Base-by-base conservation (phyloP, 1,139 yeast species). In the Maudiozyma humilis region DNA sequence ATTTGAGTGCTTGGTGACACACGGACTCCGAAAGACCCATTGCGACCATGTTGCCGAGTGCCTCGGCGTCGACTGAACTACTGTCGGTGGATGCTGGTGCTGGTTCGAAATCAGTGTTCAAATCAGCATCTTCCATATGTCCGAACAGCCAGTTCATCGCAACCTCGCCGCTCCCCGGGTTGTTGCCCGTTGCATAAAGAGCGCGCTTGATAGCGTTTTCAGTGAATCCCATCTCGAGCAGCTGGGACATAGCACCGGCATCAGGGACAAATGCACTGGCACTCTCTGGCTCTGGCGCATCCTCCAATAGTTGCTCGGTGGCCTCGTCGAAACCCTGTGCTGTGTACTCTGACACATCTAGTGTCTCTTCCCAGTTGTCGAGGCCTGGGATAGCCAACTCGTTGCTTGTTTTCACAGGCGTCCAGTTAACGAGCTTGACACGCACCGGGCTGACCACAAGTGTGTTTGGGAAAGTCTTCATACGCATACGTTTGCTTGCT, bases 101-200 rank as follows among this genome's bases (percentile, higher is more conserved):
- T 1, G 59, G 55, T 1, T 50, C 59, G 38, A 82, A 70, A 1
- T 87, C 84, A 8, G 66, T 76, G 60, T 89, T 94, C 42, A 87
- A 75, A 53, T 78, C 86, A 1, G 80, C 63, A 57, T 88, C 96
- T 25, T 88, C 96, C 81, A 86, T 78, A 57, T 89, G 96, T 23
- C 74, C 82, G 59, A 89, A 81, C 8, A 93, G 60, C 96, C 97
- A 88, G 56, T 86, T 85, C 84, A 86, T 81, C 0, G 97, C 96
- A 4, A 71, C 73, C 53, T 91, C 97, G 0, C 85, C 71, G 33
- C 63, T 56, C 41, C 69, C 69, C n/a, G 20, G 25, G 55, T 86
- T 68, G 55, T 88, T 88, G 0, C 88, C 93, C 0, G 95, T 86
- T 33, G 75, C 65, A 55, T 72, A 80, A 29, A 91, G 68, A 0